A percentile compares a stretch with the other conserved stretches of the same genome.
Conservation (phyloP, 345 rosid species). For the Pistacia vera region DNA sequence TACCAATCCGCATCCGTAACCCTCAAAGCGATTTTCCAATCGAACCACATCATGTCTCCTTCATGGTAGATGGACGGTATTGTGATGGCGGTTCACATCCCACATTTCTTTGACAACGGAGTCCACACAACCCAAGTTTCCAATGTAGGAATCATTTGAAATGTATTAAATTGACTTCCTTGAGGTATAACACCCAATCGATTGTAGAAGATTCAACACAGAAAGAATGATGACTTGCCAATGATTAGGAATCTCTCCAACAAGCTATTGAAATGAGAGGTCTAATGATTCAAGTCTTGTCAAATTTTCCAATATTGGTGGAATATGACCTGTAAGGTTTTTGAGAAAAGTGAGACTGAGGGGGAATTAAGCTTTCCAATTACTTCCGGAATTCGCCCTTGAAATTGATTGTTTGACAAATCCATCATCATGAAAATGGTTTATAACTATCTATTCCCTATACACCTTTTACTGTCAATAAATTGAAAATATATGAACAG, state of each 20-base stretch:
- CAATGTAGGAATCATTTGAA: conserved; percentile 2
- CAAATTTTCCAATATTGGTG: too few species aligned
- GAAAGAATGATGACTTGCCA: neutral
- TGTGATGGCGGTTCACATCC: too few species aligned
- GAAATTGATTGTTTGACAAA: conserved; percentile 11
- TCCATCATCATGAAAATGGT: conserved; percentile 19
- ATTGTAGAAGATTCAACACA: neutral
- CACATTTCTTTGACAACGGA: conserved; percentile 1
- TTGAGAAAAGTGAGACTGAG: too few species aligned
- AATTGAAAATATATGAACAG: too few species aligned
- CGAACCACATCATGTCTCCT: neutral
- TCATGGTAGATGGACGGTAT: neutral
- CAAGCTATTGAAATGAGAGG: conserved; percentile 18
- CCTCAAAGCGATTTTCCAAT: conserved; percentile 6
- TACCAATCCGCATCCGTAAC: too few species aligned
- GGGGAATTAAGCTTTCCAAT: conserved; percentile 1
- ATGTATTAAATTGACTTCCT: neutral
- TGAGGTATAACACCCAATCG: conserved; percentile 3
- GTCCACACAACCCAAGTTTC: conserved; percentile 13
- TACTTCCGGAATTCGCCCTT: neutral
- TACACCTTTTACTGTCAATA: too few species aligned
- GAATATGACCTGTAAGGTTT: too few species aligned
- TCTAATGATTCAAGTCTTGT: neutral
- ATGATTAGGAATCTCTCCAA: conserved; percentile 7
- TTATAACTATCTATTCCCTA: neutral